Evolutionary conservation across 768 basidiomycete species (phyloP).

Genomic region (Gloeostereum incarnatum): DNA sequence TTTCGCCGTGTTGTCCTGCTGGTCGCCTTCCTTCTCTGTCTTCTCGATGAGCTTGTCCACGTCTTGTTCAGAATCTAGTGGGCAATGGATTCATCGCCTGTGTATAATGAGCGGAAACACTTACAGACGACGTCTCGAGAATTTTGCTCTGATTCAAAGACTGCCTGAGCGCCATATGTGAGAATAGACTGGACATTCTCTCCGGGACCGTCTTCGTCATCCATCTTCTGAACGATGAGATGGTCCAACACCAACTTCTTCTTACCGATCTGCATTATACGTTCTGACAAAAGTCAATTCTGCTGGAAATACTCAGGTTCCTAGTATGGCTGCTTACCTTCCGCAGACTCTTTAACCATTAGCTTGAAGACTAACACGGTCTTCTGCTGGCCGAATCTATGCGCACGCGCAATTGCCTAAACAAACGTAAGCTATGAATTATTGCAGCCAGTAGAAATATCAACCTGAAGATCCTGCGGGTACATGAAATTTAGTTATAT

Average conservation of each 20-base stretch:
- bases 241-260: conserved; percentile 93
- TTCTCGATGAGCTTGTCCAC: conserved; percentile 82
- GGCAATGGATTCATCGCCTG: conserved; percentile 1
- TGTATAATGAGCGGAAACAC: conserved; percentile 10
- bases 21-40: conserved; percentile 65
- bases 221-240: conserved; percentile 94
- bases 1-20: conserved; percentile 33
- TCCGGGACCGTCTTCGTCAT: conserved; percentile 64
- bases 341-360: conserved; percentile 91
- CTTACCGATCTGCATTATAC: conserved; percentile 88
- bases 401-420: conserved; percentile 89
- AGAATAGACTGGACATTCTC: conserved; percentile 87
- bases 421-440: neutral
- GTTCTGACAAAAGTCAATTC: conserved; percentile 42
- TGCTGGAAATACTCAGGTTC: neutral
- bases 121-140: conserved; percentile 64
- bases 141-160: conserved; percentile 62
- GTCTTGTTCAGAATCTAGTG: conserved; percentile 75
- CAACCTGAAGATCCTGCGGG: conserved; percentile 71
- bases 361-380: conserved; percentile 93
- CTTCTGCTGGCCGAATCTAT: conserved; percentile 93
- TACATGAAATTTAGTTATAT: conserved; percentile 7
- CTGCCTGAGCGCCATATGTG: conserved; percentile 77
- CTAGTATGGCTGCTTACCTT: conserved; percentile 38
- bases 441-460: neutral